These are phyloP conservation scores for Microbotryomycetes sp. DNA, from an alignment of 1,284 basidiomycete genomes.

Conservation along the genomic window DNA sequence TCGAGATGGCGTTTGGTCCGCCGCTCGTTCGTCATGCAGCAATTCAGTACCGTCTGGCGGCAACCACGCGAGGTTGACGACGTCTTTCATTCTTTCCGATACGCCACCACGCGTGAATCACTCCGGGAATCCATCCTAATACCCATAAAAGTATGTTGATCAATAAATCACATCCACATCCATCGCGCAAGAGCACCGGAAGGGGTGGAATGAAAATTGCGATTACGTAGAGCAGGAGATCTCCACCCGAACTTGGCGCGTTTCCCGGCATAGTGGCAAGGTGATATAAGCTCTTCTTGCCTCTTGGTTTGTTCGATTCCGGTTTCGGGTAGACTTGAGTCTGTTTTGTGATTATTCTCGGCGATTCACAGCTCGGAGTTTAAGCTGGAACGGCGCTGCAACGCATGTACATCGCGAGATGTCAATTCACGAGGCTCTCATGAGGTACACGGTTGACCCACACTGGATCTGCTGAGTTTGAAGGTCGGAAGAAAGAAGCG, in stretches of 20 bases:
- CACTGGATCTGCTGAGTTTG: no score
- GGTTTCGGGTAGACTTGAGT: not conserved
- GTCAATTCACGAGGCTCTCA: no score
- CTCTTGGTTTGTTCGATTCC: not conserved
- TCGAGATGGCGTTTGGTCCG: no score
- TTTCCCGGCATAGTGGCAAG: not conserved
- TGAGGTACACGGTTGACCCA: no score
- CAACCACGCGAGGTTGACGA: no score
- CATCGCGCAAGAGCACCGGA: constrained; percentile 1
- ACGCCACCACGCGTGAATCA: constrained; percentile 11
- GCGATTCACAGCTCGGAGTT: not conserved
- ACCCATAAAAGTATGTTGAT: constrained; percentile 6
- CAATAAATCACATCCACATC: constrained; percentile 7
- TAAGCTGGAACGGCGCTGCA: not conserved
- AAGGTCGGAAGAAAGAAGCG: no score
- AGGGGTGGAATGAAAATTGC: constrained; percentile 11
- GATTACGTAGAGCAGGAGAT: constrained; percentile 13
- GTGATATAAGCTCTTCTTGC: not conserved
- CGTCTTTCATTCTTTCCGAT: constrained; percentile 1
- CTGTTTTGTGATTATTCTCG: not conserved
- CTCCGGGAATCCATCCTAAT: constrained; percentile 4
- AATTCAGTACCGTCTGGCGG: no score
- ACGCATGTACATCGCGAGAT: not conserved
- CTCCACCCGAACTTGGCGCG: not conserved
- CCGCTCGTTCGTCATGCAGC: no score